phyloP scores from a whole-genome alignment of 2,329 filamentous ascomycete species.

The Fusarium sp. region DNA sequence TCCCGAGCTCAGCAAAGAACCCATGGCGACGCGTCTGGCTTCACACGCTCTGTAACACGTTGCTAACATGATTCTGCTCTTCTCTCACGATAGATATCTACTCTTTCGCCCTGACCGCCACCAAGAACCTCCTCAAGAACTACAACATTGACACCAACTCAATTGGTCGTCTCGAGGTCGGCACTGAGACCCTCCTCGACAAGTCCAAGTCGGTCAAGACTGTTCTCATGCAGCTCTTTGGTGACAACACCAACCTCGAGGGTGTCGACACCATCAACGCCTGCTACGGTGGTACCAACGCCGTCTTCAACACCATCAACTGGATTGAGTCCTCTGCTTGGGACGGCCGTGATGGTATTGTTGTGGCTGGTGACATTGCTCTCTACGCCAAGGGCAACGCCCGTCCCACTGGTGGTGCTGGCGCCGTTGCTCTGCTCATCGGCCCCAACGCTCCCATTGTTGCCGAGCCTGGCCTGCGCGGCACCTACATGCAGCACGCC shows the following conservation, averaged over 20 bases:
- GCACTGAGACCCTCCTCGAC: constrained; percentile 84
- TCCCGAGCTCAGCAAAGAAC: constrained; percentile 17
- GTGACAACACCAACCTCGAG: constrained; percentile 83
- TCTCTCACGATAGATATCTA: constrained; percentile 72
- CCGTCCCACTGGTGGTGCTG: constrained; percentile 80
- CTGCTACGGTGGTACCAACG: constrained; percentile 87
- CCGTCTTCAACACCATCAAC: constrained; percentile 82
- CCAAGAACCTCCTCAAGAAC: constrained; percentile 79
- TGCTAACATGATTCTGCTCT: constrained; percentile 24
- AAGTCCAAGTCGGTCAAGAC: constrained; percentile 93
- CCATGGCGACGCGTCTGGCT: constrained; percentile 18
- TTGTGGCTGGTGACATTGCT: constrained; percentile 82
- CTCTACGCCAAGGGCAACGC: constrained; percentile 85
- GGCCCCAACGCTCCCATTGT: constrained; percentile 80
- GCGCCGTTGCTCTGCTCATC: constrained; percentile 79
- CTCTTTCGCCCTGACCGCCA: constrained; percentile 80
- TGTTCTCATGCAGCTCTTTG: constrained; percentile 85
- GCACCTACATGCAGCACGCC: constrained; percentile 81
- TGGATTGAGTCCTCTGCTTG: constrained; percentile 87
- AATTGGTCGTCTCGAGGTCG: constrained; percentile 82
- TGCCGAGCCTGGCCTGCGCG: constrained; percentile 79
- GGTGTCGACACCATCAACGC: constrained; percentile 84
- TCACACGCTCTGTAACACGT: constrained; percentile 4
- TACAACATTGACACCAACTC: constrained; percentile 82
- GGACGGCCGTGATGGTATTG: constrained; percentile 83